Evolutionary conservation across 805 yeast genomes (phyloP), one percentile per base, ranked within the genome.

Genomic region (Zygoascus bituminiphila): DNA sequence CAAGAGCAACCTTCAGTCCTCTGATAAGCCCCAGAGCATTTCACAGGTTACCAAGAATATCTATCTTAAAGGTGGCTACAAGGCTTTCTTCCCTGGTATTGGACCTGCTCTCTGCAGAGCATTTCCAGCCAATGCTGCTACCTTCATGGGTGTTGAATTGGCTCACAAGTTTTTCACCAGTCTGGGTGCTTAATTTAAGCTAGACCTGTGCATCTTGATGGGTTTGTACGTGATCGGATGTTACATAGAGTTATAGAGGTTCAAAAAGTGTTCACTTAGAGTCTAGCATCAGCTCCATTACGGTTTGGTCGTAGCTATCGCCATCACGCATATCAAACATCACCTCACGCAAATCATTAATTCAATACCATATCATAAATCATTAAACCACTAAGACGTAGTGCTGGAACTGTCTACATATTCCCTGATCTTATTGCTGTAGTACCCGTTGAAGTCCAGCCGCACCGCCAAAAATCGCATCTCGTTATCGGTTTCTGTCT

Each of bases 71-170:
- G 91, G 89, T 20, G 97, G 97, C 22, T 55, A 88, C 55, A 84
- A 81, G 63, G 96, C 94, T 0, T 91, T 91, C 69, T 91, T 89
- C 86, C 98, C 98, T 2, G 98, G 98, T 49, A 74, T 91, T 21
- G 97, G 96, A 0, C 97, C 98, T 5, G 98, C 98, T 2, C 71
- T 91, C 61, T 78, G 88, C 22, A 78, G 98, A 66, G 82, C 95
- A 37, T 91, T 93, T 83, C 98, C 98, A 2, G 98, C 98, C 20
- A 91, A 93, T 67, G 98, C 98, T n/a, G 98, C 98, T 7, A 89
- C 98, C 2, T 91, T 91, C 70, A 76, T 88, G 31, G 98, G 98
- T 42, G 98, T 91, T 25, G 98, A 91, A 65, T 61, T 89, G 50
- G 86, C 95, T 20, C 62, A 64, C 57, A 53, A 61, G 46, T 55